Percentiles rank a stretch among this genome's conserved stretches.
These are phyloP conservation scores for Linanthus parryae DNA, from an alignment of 148 eudicot genomes.

Conservation along the genomic window DNA sequence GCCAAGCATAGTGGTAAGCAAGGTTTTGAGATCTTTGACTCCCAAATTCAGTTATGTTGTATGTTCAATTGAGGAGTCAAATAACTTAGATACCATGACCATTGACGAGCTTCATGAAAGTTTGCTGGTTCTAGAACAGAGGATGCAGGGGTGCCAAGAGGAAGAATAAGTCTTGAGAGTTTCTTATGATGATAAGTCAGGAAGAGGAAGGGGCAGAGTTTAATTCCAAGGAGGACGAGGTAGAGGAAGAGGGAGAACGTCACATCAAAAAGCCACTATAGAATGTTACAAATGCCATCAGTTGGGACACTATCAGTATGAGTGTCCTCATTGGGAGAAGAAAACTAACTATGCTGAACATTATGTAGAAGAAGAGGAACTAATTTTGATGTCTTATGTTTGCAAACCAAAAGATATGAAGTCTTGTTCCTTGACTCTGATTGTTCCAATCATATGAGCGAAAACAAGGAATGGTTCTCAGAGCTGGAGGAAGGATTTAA, in stretches of 20 bases:
- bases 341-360: background rate
- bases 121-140: background rate
- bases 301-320: background rate
- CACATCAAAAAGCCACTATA: background rate
- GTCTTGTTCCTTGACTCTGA: background rate
- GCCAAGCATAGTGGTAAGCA: too few species aligned
- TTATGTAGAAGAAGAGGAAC: background rate
- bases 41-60: too few species aligned
- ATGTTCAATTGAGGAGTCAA: too few species aligned
- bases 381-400: background rate
- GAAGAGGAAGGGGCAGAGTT: background rate
- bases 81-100: background rate
- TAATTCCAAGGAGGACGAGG: background rate
- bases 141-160: background rate
- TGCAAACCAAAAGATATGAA: background rate
- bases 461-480: background rate
- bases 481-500: background rate
- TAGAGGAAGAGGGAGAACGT: background rate
- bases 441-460: background rate
- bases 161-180: background rate
- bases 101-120: background rate
- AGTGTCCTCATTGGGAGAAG: background rate
- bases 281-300: background rate
- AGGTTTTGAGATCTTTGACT: too few species aligned
- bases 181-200: background rate